These are phyloP conservation scores for Fraxinus anomala DNA, from an alignment of 257 asterid genomes.

Conservation along the genomic window DNA sequence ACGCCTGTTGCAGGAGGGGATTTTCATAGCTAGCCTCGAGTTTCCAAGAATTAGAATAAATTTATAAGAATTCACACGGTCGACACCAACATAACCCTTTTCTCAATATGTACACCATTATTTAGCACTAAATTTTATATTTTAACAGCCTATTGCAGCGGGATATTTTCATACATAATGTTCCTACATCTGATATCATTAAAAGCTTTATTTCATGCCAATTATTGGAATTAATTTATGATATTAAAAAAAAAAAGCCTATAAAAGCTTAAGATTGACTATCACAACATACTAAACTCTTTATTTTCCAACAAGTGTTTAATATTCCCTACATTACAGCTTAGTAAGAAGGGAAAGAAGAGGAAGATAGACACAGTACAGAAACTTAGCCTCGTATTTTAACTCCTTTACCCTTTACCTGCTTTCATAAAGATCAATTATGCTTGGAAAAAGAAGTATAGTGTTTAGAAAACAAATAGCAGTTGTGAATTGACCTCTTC, in stretches of 20 bases:
- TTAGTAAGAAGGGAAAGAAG: neutral
- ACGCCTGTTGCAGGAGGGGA: neutral
- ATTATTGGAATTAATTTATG: neutral
- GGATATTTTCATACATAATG: neutral
- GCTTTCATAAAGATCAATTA: conserved; percentile 9
- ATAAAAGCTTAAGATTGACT: conserved; percentile 7
- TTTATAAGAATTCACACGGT: neutral
- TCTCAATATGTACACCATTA: neutral
- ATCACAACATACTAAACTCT: neutral
- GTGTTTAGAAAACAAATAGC: neutral
- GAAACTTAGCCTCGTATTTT: conserved; percentile 4
- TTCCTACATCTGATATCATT: neutral
- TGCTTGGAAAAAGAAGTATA: conserved; percentile 2
- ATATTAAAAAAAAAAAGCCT: neutral
- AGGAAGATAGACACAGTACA: conserved; percentile 10
- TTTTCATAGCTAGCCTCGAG: neutral
- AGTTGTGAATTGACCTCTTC: conserved; percentile 69
- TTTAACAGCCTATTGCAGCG: neutral
- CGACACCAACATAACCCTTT: neutral
- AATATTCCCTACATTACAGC: neutral
- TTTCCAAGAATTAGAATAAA: neutral
- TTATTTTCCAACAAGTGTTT: conserved; percentile 13
- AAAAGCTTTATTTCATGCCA: conserved; percentile 15
- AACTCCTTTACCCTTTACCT: neutral
- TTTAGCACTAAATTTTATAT: neutral